Base-by-base conservation (phyloP, 2,329 filamentous ascomycete genomes). In the Cladosporium sphaerospermum region DNA sequence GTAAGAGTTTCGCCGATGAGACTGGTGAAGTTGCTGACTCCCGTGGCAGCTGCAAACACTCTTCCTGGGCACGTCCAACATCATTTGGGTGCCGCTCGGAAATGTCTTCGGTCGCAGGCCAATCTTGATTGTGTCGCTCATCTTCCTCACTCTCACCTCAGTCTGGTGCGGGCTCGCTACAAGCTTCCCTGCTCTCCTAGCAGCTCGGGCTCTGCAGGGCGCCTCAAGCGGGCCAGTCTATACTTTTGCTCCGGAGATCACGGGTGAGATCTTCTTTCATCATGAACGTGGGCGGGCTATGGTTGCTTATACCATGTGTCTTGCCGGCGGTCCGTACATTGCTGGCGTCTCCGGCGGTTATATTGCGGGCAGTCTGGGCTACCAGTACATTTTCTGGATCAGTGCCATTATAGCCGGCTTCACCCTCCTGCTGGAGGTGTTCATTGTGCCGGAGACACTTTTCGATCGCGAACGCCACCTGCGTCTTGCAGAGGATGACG, bases 261-360 rank as follows among this genome's bases (percentile, higher is more conserved):
- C 73, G 9, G 71, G 70, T 1, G 71, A 73, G 49, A 63, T 72
- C 2, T 73, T 72, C 58, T 74, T 73, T 52, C 64, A 73, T 19
- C 71, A 73, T 47, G 64, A 73, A 53, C 64, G 69, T 13, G 71
- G 71, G 37, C 63, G 71, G 42, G 70, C 69, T 3, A 68, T 73
- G 65, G 69, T 69, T 47, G 43, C 45, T 3, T 53, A 53, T 16
- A 53, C 51, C 13, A 43, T 53, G 44, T 53, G 51, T 14, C 18
- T 50, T 28, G 36, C 51, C 47, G 36, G 23, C 4, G 51, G 51
- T 5, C 43, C 43, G 2, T 47, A 47, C 10, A n/a, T 53, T n/a
- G 71, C 71, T 4, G 69, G 69, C 2, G 61, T 73, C 3, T 59
- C 62, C 9, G 72, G 73, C 11, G 68, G 71, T 16, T 74, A 74